phyloP scores from a whole-genome alignment of 495 filamentous ascomycete species.

The Talaromyces ruber region DNA sequence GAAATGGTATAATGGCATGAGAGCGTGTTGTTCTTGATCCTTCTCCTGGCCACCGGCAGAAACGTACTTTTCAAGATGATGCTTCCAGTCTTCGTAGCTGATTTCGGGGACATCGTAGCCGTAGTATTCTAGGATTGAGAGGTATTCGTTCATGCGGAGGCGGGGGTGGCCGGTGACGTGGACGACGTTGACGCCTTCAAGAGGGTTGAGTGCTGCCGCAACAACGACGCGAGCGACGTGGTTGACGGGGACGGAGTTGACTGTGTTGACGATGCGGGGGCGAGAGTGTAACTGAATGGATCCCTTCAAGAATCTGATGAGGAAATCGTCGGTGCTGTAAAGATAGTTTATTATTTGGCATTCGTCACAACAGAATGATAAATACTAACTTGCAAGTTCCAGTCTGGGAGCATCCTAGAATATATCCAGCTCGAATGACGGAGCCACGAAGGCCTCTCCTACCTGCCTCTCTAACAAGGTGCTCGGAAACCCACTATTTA shows the following conservation, averaged over 20 bases:
- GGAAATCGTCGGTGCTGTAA: slow-evolving; percentile 82
- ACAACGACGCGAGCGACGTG: slow-evolving; percentile 77
- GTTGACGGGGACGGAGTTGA: slow-evolving; percentile 85
- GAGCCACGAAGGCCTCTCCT: slow-evolving; percentile 64
- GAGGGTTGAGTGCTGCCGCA: slow-evolving; percentile 52
- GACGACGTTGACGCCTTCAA: slow-evolving; percentile 47
- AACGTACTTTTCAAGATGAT: slow-evolving; percentile 54
- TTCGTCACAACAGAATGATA: neutral
- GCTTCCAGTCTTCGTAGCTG: slow-evolving; percentile 47
- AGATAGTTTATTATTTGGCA: neutral
- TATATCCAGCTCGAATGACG: slow-evolving; percentile 80
- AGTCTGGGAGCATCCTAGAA: slow-evolving; percentile 64
- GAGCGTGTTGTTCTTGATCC: slow-evolving; percentile 12
- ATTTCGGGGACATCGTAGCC: slow-evolving; percentile 69
- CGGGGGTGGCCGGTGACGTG: slow-evolving; percentile 79
- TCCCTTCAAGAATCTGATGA: slow-evolving; percentile 82
- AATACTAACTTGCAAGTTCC: slow-evolving; percentile 35
- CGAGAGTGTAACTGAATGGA: slow-evolving; percentile 69
- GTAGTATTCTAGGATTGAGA: slow-evolving; percentile 61
- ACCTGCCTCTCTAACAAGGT: slow-evolving; percentile 74
- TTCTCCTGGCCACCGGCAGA: slow-evolving; percentile 4
- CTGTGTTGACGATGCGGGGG: slow-evolving; percentile 75
- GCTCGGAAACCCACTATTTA: slow-evolving; percentile 60
- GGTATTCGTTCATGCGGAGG: slow-evolving; percentile 69
- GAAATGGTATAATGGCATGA: slow-evolving; percentile 81